phyloP scores from a whole-genome alignment of 805 yeast genomes.

The Candida pseudofarinosa region DNA sequence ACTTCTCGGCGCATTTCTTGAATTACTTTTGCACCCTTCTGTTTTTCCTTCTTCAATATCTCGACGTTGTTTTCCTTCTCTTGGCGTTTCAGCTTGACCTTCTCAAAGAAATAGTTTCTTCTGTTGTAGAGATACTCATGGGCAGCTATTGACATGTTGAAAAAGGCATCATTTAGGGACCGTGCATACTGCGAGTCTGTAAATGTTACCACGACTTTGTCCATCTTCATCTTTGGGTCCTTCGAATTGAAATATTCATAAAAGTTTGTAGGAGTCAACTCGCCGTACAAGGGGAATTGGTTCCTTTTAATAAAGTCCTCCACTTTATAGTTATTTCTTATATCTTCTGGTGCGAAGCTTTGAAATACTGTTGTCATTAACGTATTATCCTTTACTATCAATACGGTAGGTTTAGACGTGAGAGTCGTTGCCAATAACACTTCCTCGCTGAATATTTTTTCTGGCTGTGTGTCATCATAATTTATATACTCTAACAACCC shows the following conservation, averaged over 20 bases:
- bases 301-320: slow-evolving; percentile 47
- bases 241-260: slow-evolving; percentile 30
- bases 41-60: slow-evolving; percentile 35
- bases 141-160: slow-evolving; percentile 40
- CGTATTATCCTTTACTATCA: slow-evolving; percentile 56
- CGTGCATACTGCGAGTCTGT: slow-evolving; percentile 37
- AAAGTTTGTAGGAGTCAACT: slow-evolving; percentile 41
- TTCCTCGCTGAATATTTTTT: slow-evolving; percentile 38
- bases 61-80: slow-evolving; percentile 43
- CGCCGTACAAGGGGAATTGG: slow-evolving; percentile 50
- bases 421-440: slow-evolving; percentile 48
- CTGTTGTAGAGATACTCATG: slow-evolving; percentile 47
- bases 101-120: slow-evolving; percentile 36
- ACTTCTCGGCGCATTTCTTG: slow-evolving; percentile 47
- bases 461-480: slow-evolving; percentile 31
- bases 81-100: slow-evolving; percentile 21
- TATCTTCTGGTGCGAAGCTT: slow-evolving; percentile 61
- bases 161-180: slow-evolving; percentile 28
- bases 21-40: slow-evolving; percentile 41
- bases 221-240: slow-evolving; percentile 15
- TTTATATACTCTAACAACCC: slow-evolving; percentile 42
- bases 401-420: slow-evolving; percentile 58
- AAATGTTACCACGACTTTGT: slow-evolving; percentile 49
- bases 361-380: slow-evolving; percentile 51
- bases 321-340: slow-evolving; percentile 47